Evolutionary conservation across 495 filamentous ascomycete species (phyloP).

Genomic region (Trypethelium eluteriae): DNA sequence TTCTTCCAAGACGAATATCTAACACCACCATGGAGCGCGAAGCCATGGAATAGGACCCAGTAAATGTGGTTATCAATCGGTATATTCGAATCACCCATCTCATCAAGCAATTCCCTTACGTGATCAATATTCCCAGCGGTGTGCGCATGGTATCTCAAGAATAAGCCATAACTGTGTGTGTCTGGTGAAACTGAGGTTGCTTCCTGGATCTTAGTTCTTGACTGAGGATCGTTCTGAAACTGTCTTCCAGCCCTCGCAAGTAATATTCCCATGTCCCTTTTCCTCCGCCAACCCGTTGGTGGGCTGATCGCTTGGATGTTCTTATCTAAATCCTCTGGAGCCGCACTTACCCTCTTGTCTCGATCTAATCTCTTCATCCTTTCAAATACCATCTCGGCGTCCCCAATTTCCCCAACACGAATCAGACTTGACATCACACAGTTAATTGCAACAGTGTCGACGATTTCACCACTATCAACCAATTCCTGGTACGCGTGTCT

Average conservation of each 20-base stretch:
- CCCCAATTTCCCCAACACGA: constrained; percentile 57
- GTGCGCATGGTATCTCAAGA: constrained; percentile 47
- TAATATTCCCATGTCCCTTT: constrained; percentile 33
- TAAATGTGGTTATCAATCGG: constrained; percentile 19
- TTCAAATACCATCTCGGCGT: constrained; percentile 70
- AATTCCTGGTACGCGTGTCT: constrained; percentile 65
- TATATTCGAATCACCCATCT: constrained; percentile 44
- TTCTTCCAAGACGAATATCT: constrained; percentile 57
- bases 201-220: constrained; percentile 44
- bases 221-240: constrained; percentile 50
- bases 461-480: constrained; percentile 71
- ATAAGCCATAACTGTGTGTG: constrained; percentile 55
- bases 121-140: constrained; percentile 50
- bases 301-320: constrained; percentile 26
- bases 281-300: constrained; percentile 32
- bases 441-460: constrained; percentile 83
- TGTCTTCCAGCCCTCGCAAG: constrained; percentile 41
- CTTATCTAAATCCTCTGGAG: constrained; percentile 27
- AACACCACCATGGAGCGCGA: constrained; percentile 59
- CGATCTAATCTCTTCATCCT: constrained; percentile 60
- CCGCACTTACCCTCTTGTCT: constrained; percentile 17
- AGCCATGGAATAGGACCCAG: constrained; percentile 63
- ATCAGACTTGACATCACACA: constrained; percentile 73
- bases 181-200: constrained; percentile 53
- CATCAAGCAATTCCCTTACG: constrained; percentile 51